Base-by-base conservation (phyloP, 2,329 filamentous ascomycete genomes). In the Mollisiaceae sp. region DNA sequence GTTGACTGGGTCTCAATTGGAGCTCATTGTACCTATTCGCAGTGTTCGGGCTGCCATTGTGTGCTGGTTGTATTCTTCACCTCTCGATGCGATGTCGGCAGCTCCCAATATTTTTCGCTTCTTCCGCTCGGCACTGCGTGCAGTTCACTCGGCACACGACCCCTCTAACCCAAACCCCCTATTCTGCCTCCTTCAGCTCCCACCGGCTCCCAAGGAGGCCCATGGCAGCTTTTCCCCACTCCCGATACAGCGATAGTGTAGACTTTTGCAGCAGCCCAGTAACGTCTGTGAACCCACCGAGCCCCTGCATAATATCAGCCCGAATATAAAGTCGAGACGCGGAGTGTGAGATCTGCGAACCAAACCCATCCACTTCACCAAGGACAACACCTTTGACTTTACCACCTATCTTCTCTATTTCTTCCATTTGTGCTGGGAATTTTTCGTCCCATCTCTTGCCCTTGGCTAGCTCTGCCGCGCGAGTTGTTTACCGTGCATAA, bases 41-140 rank as follows among this genome's bases (percentile, higher is more conserved):
- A 91, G 82, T 66, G 88, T 85, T 77, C 87, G 82, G 74, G 87
- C 82, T 76, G 87, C 87, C 86, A 89, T 88, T 74, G 71, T 79
- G 66, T 65, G 32, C 61, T 2, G 36, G 39, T 62, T 59, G 50
- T 45, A n/a, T 63, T 62, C 22, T 62, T 60, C 57, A 61, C 54
- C 35, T 43, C 24, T 45, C 56, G 47, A 38, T 60, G 65, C 60
- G 62, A 62, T 68, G 39, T 64, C 59, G 65, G 52, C 60, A 45
- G 43, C n/a, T 54, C 22, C 59, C 60, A 45, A 65, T 63, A 57
- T 50, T 54, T 62, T 62, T 59, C 41, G 45, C n/a, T 22, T 50
- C 18, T 20, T n/a, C 22, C 24, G 15, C 11, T 32, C 50, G 24
- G 50, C 50, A 32, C 24, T 14, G 50, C 22, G 27, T 32, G 3